Percentiles rank a stretch among this genome's conserved stretches.
These are phyloP conservation scores for Aphanomyces invadans DNA, from an alignment of 352 stramenopile genomes.

Conservation along the genomic window DNA sequence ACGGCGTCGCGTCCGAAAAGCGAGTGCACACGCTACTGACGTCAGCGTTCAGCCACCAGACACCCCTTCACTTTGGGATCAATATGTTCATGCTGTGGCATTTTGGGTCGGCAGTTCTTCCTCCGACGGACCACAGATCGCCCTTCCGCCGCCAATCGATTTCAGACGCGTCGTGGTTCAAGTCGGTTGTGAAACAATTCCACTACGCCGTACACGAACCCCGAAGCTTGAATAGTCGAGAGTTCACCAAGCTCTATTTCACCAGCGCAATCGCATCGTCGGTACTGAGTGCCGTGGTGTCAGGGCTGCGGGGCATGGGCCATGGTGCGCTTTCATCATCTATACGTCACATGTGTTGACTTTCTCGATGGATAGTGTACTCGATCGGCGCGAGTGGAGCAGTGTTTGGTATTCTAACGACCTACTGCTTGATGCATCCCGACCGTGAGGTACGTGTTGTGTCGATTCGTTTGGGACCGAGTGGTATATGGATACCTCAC, in stretches of 20 bases:
- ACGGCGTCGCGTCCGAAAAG: constrained; percentile 52
- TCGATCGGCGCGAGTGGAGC: constrained; percentile 73
- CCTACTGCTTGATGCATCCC: constrained; percentile 68
- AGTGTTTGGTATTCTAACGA: constrained; percentile 69
- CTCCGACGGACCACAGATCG: constrained; percentile 26
- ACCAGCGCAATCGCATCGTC: constrained; percentile 65
- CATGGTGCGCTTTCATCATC: constrained; percentile 31
- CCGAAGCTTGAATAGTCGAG: not conserved
- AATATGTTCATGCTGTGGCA: constrained; percentile 89
- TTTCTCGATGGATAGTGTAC: constrained; percentile 40
- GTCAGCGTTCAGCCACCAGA: constrained; percentile 78
- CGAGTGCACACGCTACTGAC: constrained; percentile 68
- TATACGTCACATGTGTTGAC: not conserved
- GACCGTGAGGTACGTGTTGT: constrained; percentile 42
- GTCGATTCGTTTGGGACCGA: too few species aligned
- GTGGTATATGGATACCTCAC: too few species aligned
- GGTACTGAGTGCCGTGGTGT: constrained; percentile 53
- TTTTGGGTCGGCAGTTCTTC: constrained; percentile 62
- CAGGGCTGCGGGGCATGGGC: constrained; percentile 48
- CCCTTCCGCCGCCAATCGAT: constrained; percentile 15
- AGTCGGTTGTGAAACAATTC: not conserved
- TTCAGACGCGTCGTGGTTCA: constrained; percentile 33
- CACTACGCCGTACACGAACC: not conserved
- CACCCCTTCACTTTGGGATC: constrained; percentile 67
- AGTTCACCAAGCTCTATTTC: constrained; percentile 48